These are phyloP conservation scores for Fraxinus ornus DNA, from an alignment of 305 asterid species.

Conservation along the genomic window DNA sequence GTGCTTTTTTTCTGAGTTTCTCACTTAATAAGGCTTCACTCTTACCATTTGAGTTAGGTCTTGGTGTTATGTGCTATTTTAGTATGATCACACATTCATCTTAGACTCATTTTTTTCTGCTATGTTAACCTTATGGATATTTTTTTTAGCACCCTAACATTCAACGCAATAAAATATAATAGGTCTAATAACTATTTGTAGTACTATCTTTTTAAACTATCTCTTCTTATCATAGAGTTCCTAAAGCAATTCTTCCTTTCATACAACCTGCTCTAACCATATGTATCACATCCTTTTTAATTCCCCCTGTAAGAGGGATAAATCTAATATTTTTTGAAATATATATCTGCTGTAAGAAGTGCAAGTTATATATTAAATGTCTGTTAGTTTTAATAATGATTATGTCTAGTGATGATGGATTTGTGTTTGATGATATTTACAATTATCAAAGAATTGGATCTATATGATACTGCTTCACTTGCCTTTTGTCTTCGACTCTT, in stretches of 20 bases:
- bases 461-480: not conserved
- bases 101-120: not conserved
- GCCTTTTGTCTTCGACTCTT: not conserved
- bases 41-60: no score
- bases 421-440: not conserved
- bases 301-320: not conserved
- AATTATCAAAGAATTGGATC: not conserved
- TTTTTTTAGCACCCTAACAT: not conserved
- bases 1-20: no score
- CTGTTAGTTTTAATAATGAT: not conserved
- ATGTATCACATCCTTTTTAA: not conserved
- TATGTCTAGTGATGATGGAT: not conserved
- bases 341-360: not conserved
- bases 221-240: not conserved
- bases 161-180: not conserved
- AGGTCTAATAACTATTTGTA: not conserved
- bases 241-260: not conserved
- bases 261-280: not conserved
- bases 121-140: not conserved
- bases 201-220: not conserved
- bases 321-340: not conserved
- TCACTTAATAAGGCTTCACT: no score
- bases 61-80: not conserved
- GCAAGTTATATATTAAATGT: not conserved
- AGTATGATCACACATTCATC: not conserved